Conservation (phyloP, 495 filamentous ascomycete genomes). For the Penicillium turbatum region DNA sequence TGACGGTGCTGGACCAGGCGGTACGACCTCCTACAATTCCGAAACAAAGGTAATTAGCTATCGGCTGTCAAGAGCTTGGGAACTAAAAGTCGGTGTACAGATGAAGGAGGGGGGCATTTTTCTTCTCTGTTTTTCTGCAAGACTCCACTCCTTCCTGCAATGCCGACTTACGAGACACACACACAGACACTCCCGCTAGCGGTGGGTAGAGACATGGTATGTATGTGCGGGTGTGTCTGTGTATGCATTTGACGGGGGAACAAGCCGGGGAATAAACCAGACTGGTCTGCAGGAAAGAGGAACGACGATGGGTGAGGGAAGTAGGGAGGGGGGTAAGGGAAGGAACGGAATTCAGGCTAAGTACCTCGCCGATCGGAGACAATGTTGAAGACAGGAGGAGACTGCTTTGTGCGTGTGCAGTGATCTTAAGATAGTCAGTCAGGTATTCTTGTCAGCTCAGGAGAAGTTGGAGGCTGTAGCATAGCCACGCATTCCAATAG, state of each 20-base stretch:
- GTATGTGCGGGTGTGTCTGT: background rate
- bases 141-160: slow-evolving; percentile 28
- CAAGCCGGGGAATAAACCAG: slow-evolving; percentile 3
- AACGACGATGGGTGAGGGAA: background rate
- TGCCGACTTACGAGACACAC: slow-evolving; percentile 20
- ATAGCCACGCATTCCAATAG: slow-evolving; percentile 9
- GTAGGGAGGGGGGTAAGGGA: background rate
- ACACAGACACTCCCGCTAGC: background rate
- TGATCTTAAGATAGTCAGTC: slow-evolving; percentile 46
- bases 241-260: background rate
- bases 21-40: slow-evolving; percentile 71
- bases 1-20: slow-evolving; percentile 78
- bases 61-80: slow-evolving; percentile 21
- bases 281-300: slow-evolving; percentile 1
- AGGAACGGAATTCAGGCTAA: slow-evolving; percentile 16
- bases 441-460: slow-evolving; percentile 7
- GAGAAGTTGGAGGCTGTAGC: background rate
- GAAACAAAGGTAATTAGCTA: slow-evolving; percentile 21
- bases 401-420: slow-evolving; percentile 53
- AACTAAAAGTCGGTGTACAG: slow-evolving; percentile 42
- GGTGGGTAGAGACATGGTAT: slow-evolving; percentile 1
- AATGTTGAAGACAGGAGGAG: slow-evolving; percentile 61
- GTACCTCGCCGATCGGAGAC: slow-evolving; percentile 77
- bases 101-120: slow-evolving; percentile 5
- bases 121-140: slow-evolving; percentile 18